A percentile compares a stretch with the other conserved stretches of the same genome.
These are phyloP conservation scores for Phytophthora macrochlamydospora DNA, from an alignment of 352 stramenopile species.

Conservation along the genomic window DNA sequence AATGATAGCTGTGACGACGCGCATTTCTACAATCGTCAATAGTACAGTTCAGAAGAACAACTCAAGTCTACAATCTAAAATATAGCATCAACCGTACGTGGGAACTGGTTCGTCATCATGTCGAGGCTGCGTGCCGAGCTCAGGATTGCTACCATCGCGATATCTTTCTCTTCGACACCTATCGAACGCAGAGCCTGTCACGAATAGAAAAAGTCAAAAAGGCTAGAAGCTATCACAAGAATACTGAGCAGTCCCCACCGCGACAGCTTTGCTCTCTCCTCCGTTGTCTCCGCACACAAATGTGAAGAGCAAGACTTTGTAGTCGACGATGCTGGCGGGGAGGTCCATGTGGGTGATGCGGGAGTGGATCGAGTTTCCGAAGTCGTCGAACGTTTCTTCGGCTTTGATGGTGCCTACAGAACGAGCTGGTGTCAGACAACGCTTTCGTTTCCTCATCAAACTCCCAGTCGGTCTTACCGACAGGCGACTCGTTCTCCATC, in stretches of 20 bases:
- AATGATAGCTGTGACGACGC: too few species aligned
- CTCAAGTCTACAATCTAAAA: too few species aligned
- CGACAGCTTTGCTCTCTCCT: constrained; percentile 3
- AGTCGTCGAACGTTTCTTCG: constrained; percentile 2
- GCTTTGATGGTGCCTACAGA: background rate
- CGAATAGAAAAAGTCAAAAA: background rate
- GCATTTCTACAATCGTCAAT: too few species aligned
- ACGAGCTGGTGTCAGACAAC: background rate
- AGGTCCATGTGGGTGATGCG: constrained; percentile 2
- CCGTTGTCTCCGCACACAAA: constrained; percentile 6
- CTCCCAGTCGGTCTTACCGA: background rate
- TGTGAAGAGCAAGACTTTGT: constrained; percentile 7
- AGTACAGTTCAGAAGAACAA: too few species aligned
- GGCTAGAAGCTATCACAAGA: background rate
- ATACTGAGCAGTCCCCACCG: background rate
- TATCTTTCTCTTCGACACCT: background rate
- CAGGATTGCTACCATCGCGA: constrained; percentile 4
- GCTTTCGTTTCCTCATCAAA: too few species aligned
- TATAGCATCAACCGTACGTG: background rate
- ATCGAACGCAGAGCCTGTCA: constrained; percentile 1
- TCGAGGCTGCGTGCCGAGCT: background rate
- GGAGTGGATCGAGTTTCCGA: background rate
- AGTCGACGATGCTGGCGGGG: background rate
- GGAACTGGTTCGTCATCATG: constrained; percentile 7
- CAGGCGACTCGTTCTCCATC: background rate